Evolutionary conservation across 805 yeast genomes (phyloP).

Genomic region (Zygosaccharomyces rouxii): DNA sequence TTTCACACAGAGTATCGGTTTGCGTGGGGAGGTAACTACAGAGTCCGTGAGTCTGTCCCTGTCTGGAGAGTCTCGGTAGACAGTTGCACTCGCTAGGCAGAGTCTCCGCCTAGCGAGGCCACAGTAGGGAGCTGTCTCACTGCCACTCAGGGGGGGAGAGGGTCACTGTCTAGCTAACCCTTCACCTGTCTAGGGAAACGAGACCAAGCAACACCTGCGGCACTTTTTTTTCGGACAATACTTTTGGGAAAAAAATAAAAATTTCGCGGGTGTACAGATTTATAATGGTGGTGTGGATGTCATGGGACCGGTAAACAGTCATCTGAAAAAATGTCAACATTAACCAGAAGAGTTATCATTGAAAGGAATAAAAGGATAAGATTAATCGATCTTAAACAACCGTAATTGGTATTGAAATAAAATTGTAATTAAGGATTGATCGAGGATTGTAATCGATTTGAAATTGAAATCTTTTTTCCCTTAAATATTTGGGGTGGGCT

Average conservation of each 20-base stretch:
- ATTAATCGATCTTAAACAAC: neutral
- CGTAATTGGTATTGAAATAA: neutral
- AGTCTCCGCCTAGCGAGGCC: neutral
- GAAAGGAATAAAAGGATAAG: neutral
- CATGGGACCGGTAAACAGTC: slow-evolving; percentile 4
- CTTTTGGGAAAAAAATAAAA: neutral
- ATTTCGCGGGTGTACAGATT: slow-evolving; percentile 1
- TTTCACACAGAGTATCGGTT: slow-evolving; percentile 1
- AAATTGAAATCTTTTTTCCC: no score
- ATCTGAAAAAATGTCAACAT: slow-evolving; percentile 10
- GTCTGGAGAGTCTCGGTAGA: neutral
- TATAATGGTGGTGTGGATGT: neutral
- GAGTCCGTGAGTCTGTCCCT: neutral
- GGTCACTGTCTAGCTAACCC: neutral
- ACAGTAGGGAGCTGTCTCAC: neutral
- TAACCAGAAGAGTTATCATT: slow-evolving; percentile 1
- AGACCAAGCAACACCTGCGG: neutral
- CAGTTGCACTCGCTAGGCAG: neutral
- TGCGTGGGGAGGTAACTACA: neutral
- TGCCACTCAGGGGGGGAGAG: neutral
- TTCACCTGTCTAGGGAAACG: neutral
- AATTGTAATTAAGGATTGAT: neutral
- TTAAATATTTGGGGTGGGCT: neutral
- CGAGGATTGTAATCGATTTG: neutral
- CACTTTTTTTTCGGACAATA: neutral